A percentile compares a stretch with the other conserved stretches of the same genome.
Conservation (phyloP, 2,329 filamentous ascomycete genomes). For the Ceratocystis albifundus region DNA sequence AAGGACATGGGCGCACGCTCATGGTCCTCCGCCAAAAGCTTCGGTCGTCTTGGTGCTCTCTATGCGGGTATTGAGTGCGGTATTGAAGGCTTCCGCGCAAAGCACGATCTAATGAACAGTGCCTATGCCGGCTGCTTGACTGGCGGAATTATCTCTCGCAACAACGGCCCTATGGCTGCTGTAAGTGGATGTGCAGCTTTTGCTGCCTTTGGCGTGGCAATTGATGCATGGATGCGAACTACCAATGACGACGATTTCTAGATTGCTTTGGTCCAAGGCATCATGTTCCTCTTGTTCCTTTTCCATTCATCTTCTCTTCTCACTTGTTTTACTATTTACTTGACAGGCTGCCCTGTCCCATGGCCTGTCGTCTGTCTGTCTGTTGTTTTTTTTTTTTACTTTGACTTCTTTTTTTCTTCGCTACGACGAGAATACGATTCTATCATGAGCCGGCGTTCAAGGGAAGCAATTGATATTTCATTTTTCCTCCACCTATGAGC, state of each 20-base stretch:
- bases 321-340: constrained; percentile 2
- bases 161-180: constrained; percentile 80
- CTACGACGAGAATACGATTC: constrained; percentile 3
- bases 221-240: constrained; percentile 83
- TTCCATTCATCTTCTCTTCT: constrained; percentile 12
- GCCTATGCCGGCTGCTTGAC: constrained; percentile 82
- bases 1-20: constrained; percentile 88
- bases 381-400: background rate
- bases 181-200: constrained; percentile 84
- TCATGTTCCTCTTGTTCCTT: constrained; percentile 11
- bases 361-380: background rate
- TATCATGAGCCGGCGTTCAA: background rate
- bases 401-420: background rate
- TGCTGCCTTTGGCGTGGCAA: constrained; percentile 81
- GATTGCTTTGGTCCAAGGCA: background rate
- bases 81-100: constrained; percentile 82
- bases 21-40: constrained; percentile 80
- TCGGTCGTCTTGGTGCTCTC: constrained; percentile 81
- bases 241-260: constrained; percentile 44
- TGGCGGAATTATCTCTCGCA: constrained; percentile 74
- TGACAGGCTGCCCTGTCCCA: background rate
- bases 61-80: constrained; percentile 92
- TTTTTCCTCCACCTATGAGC: background rate
- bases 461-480: background rate
- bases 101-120: constrained; percentile 86